Conservation (phyloP, 2,329 filamentous ascomycete genomes). For the Penicillium sumatraense region DNA sequence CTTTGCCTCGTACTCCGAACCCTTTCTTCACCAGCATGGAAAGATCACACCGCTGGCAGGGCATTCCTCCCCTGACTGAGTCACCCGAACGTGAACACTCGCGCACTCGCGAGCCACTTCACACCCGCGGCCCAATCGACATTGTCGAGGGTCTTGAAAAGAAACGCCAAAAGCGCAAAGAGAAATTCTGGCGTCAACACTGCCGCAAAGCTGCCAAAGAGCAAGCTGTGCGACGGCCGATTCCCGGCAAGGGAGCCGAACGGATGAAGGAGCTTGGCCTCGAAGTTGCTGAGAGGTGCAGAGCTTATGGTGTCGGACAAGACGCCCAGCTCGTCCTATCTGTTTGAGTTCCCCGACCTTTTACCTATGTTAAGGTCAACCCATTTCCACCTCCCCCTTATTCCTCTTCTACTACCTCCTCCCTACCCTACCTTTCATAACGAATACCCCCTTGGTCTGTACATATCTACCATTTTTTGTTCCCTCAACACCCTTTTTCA, state of each 20-base stretch:
- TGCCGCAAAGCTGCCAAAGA: slow-evolving; percentile 78
- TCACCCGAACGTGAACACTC: slow-evolving; percentile 40
- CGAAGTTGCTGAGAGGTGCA: slow-evolving; percentile 82
- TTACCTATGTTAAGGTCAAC: slow-evolving; percentile 16
- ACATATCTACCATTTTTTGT: slow-evolving; percentile 26
- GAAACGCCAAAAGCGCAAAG: slow-evolving; percentile 88
- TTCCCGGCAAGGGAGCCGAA: slow-evolving; percentile 85
- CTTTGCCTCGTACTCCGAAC: slow-evolving; percentile 78
- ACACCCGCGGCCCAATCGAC: slow-evolving; percentile 91
- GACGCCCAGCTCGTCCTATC: slow-evolving; percentile 72
- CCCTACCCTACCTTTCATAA: neutral
- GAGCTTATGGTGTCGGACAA: slow-evolving; percentile 62
- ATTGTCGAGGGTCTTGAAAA: slow-evolving; percentile 96
- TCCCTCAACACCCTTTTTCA: neutral
- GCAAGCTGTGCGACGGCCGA: slow-evolving; percentile 65
- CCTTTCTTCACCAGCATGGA: slow-evolving; percentile 60
- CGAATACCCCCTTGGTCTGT: slow-evolving; percentile 20
- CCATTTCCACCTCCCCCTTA: slow-evolving; percentile 24
- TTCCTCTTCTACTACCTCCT: slow-evolving; percentile 14
- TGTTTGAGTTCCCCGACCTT: slow-evolving; percentile 52
- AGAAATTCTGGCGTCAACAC: slow-evolving; percentile 89
- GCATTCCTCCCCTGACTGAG: slow-evolving; percentile 40
- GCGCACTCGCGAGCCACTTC: slow-evolving; percentile 55
- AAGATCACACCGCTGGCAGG: slow-evolving; percentile 36
- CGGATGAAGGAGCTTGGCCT: slow-evolving; percentile 92